Evolutionary conservation across 768 basidiomycete genomes (phyloP), one percentile per base, ranked within the genome.

Genomic region (Porphyrellus cyaneotinctus): DNA sequence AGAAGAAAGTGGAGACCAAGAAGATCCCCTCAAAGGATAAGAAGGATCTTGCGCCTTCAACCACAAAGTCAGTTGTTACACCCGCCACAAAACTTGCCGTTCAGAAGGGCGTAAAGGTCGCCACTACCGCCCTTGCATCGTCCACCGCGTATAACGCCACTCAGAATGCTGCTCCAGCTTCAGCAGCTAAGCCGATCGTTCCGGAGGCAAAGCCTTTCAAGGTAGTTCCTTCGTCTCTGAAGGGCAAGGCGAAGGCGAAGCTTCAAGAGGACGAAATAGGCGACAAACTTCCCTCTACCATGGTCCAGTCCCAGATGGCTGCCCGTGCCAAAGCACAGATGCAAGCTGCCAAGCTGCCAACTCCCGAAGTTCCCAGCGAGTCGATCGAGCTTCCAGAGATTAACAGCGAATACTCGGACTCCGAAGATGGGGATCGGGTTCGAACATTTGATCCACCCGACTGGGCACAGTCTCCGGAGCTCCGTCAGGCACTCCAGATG

Each of bases 381-480:
- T 84, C 78, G 64, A 91, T 95, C 60, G 93, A 94, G 62, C 76
- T 99, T 17, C 95, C 95, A 0, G 95, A 98, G 42, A 93, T 97
- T 64, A 88, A 93, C 62, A 93, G 90, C 72, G 95, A 97, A 63
- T 98, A 97, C 70, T 97, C 94, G 6, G 91, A 95, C 70, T 97
- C 94, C 6, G 95, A 93, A 41, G 92, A 95, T 59, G 93, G 95
- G 66, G 84, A 86, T 58, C 82, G 87, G 18, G 78, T 79, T 37
- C 76, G 81, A 58, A 83, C 82, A n/a, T 85, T 83, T 58, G 79
- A 85, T 60, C 81, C 85, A 53, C 91, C 91, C 2, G 76, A 81
- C 22, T 97, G 95, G 95, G 91, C 94, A 1, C 90, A 95, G 66
- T 92, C 91, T 23, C 94, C 94, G 12, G 85, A 88, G 62, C 78